phyloP scores from a whole-genome alignment of 2,329 filamentous ascomycete genomes.

The Alternaria incomplexa region DNA sequence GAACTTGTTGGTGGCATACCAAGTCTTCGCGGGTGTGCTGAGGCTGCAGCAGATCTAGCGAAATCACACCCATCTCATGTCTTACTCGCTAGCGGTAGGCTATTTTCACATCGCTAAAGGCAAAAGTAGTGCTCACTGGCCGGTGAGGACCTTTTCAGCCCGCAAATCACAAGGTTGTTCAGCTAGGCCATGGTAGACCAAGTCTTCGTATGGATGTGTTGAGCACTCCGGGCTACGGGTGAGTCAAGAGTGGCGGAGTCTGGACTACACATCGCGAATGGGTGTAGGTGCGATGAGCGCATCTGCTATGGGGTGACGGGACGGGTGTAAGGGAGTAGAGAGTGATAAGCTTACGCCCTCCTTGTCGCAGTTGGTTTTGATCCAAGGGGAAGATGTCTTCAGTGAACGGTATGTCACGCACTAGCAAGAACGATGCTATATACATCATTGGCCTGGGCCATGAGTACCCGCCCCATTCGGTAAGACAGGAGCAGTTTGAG shows the following conservation, averaged over 20 bases:
- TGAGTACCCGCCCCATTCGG: conserved; percentile 20
- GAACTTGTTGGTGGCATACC: neutral
- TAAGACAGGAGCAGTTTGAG: conserved; percentile 18
- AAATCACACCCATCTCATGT: neutral
- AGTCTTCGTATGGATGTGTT: neutral
- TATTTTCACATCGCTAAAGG: neutral
- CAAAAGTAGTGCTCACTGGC: neutral
- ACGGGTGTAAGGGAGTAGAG: neutral
- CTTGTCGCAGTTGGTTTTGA: neutral
- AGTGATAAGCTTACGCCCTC: neutral
- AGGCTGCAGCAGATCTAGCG: neutral
- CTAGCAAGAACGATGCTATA: neutral
- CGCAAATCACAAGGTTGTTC: neutral
- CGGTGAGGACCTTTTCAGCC: neutral
- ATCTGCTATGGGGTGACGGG: neutral
- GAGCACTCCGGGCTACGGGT: neutral
- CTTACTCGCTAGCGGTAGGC: neutral
- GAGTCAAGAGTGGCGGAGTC: neutral
- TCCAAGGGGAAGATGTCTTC: neutral
- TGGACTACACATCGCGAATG: neutral
- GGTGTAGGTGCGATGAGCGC: neutral
- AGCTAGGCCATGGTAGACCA: neutral
- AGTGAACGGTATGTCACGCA: neutral
- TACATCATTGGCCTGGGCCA: conserved; percentile 28
- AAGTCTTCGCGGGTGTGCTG: neutral